Evolutionary conservation across 2,329 filamentous ascomycete genomes (phyloP), one percentile per base, ranked within the genome.

Genomic region (Biscogniauxia mediterranea): DNA sequence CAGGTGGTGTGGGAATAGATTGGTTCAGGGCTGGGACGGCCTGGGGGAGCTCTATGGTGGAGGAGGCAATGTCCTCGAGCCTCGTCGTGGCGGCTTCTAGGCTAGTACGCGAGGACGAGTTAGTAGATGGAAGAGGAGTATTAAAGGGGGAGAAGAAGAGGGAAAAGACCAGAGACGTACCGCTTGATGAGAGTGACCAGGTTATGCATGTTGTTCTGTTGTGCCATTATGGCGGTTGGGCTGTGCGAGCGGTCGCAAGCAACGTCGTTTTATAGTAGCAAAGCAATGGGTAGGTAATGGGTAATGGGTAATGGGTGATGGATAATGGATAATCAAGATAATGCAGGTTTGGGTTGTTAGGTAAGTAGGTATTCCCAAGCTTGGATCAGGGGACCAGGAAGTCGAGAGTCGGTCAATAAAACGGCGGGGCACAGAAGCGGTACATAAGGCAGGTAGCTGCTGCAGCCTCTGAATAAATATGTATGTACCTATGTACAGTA

Each of bases 101-200:
- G 80, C 95, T 99, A 75, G 68, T 66, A 13, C 28, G 7, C 28
- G 11, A 32, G 28, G 28, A 13, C 3, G 28, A 13, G 11, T 32
- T 32, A 32, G 28, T 32, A 32, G 28, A 32, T 32, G 28, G 28
- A 32, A 6, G 28, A 6, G 28, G 28, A 32, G 28, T 4, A 32
- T 32, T 28, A n/a, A 23, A 23, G 23, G 23, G 23, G 23, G 32
- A 38, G 7, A 15, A 38, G 8, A 38, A 6, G 32, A 38, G 32
- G 13, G 32, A 9, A 9, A 38, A 6, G 15, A 46, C 1, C 6
- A 6, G 5, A 46, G 64, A 79, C 86, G 71, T 85, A 98, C 95
- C 95, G 88, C 85, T 99, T 99, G 81, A 99, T 97, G 73, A 99
- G 86, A 58, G 95, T 99, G 42, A 93, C 96, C 65, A 99, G 81